Evolutionary conservation across 1,284 basidiomycete genomes (phyloP), one percentile per base, ranked within the genome.

Genomic region (Ustilago loliicola): DNA sequence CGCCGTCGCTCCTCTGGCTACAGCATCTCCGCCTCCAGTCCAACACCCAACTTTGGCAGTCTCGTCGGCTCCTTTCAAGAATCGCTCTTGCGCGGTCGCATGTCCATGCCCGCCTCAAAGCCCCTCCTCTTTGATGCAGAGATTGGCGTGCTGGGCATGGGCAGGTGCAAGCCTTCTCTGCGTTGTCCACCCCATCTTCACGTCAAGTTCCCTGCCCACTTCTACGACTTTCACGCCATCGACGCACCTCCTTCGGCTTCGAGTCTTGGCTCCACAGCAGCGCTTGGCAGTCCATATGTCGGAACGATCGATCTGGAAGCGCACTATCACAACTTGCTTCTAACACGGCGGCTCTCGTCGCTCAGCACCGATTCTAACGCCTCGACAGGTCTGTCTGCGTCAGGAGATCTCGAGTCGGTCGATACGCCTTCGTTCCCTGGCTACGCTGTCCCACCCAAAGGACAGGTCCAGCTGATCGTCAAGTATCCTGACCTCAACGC

Each of bases 381-480:
- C 25, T 38, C 52, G 6, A 6, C 47, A 3, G 5, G 38, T n/a
- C 15, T 40, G 36, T 45, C 55, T 10, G 9, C 32, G 15, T 32
- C 58, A 25, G 30, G 15, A 8, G 34, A 23, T 11, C 7, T 36
- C 17, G 58, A 59, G 3, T 27, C 55, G 4, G 13, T 23, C 45
- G 61, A 77, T 0, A 11, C 71, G 48, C 72, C 79, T 3, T 29
- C 61, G 2, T 88, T 88, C 66, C 89, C 89, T 0, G 89, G 89
- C 17, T 90, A 89, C 70, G 83, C 86, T 32, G 85, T 90, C 6
- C 88, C 88, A 0, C 85, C 85, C 0, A 80, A 87, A 27, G 89
- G 89, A n/a, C 88, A 89, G 69, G 77, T 90, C 9, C 89, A 89
- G 80, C 83, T 89, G 10, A 83, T 90, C 29, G 83, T 90, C 82